These are phyloP conservation scores for Phaseolus lunatus DNA, from an alignment of 306 rosid species.

Conservation along the genomic window DNA sequence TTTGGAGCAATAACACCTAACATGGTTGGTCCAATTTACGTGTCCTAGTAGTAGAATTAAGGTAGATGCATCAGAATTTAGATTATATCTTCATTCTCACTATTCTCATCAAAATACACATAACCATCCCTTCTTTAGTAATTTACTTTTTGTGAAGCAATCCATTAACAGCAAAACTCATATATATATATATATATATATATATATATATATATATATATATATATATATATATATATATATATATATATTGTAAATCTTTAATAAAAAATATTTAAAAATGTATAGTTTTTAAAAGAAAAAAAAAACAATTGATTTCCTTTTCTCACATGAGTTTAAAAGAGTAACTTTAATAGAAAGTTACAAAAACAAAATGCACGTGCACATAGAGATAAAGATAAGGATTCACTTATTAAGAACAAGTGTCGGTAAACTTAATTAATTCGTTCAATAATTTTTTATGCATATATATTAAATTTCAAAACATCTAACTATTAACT, in stretches of 20 bases:
- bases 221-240: no score
- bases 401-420: background rate
- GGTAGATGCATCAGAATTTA: no score
- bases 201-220: no score
- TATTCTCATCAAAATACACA: no score
- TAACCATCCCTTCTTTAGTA: no score
- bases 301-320: background rate
- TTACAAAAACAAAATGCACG: background rate
- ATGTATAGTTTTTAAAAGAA: background rate
- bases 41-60: no score
- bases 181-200: no score
- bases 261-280: background rate
- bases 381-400: no score
- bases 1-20: background rate
- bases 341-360: background rate
- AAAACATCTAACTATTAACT: background rate
- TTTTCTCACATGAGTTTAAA: background rate
- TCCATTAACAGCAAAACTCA: background rate
- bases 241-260: no score
- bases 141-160: background rate
- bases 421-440: background rate
- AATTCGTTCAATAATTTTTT: background rate
- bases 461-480: background rate
- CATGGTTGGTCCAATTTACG: background rate
- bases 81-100: no score